Evolutionary conservation across 2,329 filamentous ascomycete species (phyloP).

Genomic region (Phaeophleospora eucalypticola): DNA sequence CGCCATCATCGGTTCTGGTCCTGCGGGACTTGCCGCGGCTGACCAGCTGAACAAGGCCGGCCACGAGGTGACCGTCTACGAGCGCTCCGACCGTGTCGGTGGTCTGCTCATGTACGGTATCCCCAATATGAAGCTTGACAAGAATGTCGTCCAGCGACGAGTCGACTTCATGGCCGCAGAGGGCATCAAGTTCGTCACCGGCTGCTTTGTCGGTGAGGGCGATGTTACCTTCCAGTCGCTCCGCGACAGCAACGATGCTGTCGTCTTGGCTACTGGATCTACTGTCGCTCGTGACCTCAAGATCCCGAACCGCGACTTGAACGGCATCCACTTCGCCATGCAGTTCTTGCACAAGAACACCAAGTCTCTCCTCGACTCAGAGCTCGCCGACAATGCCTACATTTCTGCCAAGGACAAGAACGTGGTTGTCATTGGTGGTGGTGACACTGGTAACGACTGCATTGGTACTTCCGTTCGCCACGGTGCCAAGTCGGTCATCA

Average conservation of each 20-base stretch:
- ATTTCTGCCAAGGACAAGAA: slow-evolving; percentile 95
- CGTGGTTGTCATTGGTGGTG: slow-evolving; percentile 93
- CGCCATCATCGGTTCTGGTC: slow-evolving; percentile 86
- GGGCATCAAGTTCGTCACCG: slow-evolving; percentile 77
- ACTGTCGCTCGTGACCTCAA: slow-evolving; percentile 90
- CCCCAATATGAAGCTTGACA: slow-evolving; percentile 99
- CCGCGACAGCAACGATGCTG: slow-evolving; percentile 70
- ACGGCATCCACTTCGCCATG: slow-evolving; percentile 95
- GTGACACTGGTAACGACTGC: slow-evolving; percentile 96
- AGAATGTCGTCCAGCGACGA: slow-evolving; percentile 91
- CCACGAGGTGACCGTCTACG: slow-evolving; percentile 83
- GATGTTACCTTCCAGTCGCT: slow-evolving; percentile 66
- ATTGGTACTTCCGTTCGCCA: slow-evolving; percentile 95
- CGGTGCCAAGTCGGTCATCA: slow-evolving; percentile 90
- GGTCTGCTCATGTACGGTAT: slow-evolving; percentile 98
- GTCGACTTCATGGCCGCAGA: slow-evolving; percentile 92
- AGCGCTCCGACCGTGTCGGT: slow-evolving; percentile 84
- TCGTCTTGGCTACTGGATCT: slow-evolving; percentile 86
- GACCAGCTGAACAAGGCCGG: slow-evolving; percentile 94
- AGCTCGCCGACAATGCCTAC: slow-evolving; percentile 76
- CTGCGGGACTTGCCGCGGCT: slow-evolving; percentile 81
- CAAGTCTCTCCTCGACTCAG: slow-evolving; percentile 91
- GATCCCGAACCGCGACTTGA: slow-evolving; percentile 80
- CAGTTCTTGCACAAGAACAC: slow-evolving; percentile 97
- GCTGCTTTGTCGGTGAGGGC: slow-evolving; percentile 71